These are phyloP conservation scores for Tremella yokohamensis DNA, from an alignment of 768 basidiomycete species.

Conservation along the genomic window DNA sequence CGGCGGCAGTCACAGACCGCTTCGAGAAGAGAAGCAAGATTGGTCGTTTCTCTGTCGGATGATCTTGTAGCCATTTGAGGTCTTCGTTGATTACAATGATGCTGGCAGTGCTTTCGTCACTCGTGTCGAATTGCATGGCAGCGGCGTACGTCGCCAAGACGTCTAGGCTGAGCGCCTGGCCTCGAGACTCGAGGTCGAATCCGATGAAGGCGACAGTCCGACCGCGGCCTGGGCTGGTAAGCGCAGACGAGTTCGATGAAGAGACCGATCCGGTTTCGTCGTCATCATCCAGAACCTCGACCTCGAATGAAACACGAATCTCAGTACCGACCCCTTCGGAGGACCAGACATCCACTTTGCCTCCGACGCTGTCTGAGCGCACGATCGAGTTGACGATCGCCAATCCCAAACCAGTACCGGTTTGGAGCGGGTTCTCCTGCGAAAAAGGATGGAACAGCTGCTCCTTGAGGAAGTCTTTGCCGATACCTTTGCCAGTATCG, in stretches of 20 bases:
- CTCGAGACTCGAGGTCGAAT: slow-evolving; percentile 65
- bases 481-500: slow-evolving; percentile 94
- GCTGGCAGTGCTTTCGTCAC: slow-evolving; percentile 56
- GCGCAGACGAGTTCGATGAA: slow-evolving; percentile 8
- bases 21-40: slow-evolving; percentile 71
- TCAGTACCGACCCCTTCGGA: slow-evolving; percentile 86
- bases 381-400: slow-evolving; percentile 94
- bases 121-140: slow-evolving; percentile 71
- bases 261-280: slow-evolving; percentile 39
- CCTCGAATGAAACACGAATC: slow-evolving; percentile 78
- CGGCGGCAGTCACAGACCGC: slow-evolving; percentile 2
- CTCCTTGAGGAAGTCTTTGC: slow-evolving; percentile 87
- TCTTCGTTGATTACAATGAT: slow-evolving; percentile 82
- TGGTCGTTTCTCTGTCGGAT: slow-evolving; percentile 59
- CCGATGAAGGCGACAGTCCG: slow-evolving; percentile 63
- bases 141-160: slow-evolving; percentile 63
- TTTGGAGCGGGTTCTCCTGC: slow-evolving; percentile 89
- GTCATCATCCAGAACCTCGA: slow-evolving; percentile 59
- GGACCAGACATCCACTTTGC: slow-evolving; percentile 91
- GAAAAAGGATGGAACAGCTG: slow-evolving; percentile 96
- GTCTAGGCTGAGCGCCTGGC: slow-evolving; percentile 64
- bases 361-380: slow-evolving; percentile 75
- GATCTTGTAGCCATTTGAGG: slow-evolving; percentile 58
- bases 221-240: slow-evolving; percentile 10
- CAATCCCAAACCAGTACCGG: slow-evolving; percentile 87